A percentile compares a stretch with the other conserved stretches of the same genome.
These are phyloP conservation scores for Sugiyamaella smithiae DNA, from an alignment of 805 yeast genomes.

Conservation along the genomic window DNA sequence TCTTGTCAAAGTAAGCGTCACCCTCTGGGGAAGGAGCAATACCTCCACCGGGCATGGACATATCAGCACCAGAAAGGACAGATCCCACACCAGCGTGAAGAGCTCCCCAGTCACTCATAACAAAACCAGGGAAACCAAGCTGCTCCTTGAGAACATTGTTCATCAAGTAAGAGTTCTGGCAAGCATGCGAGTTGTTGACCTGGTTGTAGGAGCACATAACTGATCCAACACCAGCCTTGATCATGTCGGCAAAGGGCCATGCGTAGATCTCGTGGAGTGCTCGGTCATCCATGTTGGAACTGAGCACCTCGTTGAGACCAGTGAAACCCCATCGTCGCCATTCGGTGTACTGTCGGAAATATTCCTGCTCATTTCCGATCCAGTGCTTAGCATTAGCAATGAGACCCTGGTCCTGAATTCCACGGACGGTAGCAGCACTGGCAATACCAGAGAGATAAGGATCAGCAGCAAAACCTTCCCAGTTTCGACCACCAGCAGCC, in stretches of 20 bases:
- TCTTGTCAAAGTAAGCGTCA: conserved; percentile 49
- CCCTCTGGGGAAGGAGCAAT: conserved; percentile 13
- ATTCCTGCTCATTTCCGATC: conserved; percentile 63
- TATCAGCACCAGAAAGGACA: conserved; percentile 58
- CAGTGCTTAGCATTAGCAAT: conserved; percentile 56
- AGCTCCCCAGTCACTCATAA: conserved; percentile 68
- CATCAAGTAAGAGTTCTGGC: conserved; percentile 56
- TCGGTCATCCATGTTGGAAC: conserved; percentile 57
- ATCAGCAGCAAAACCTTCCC: conserved; percentile 64
- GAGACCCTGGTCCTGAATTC: conserved; percentile 57
- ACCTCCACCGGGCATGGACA: conserved; percentile 67
- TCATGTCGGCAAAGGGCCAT: conserved; percentile 67
- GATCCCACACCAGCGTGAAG: conserved; percentile 55
- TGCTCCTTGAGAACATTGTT: conserved; percentile 58
- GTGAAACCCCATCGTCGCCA: conserved; percentile 48
- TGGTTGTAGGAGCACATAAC: conserved; percentile 61
- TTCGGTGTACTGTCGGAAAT: conserved; percentile 52
- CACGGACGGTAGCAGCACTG: conserved; percentile 52
- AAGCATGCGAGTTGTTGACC: conserved; percentile 55
- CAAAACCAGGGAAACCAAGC: conserved; percentile 64
- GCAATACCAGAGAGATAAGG: conserved; percentile 58
- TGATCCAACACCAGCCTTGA: conserved; percentile 58
- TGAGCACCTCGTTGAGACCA: conserved; percentile 40
- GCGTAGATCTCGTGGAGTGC: conserved; percentile 59
- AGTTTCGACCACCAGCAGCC: conserved; percentile 62